phyloP scores from a whole-genome alignment of 371 early-diverging fungal genomes.

The Circinella minor region DNA sequence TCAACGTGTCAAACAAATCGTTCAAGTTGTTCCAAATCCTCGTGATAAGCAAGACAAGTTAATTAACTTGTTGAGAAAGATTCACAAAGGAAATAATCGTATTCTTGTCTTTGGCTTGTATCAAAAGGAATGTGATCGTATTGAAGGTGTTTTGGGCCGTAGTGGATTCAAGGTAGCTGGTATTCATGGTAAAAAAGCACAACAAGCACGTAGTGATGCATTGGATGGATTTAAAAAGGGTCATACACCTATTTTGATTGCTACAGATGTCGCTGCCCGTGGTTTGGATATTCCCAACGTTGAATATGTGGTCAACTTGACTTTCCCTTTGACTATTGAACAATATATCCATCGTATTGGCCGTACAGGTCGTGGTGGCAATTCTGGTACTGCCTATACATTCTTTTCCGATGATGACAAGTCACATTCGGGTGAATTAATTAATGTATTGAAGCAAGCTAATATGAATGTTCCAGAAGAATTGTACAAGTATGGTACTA shows the following conservation, averaged over 20 bases:
- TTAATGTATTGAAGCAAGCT: conserved; percentile 91
- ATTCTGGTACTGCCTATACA: conserved; percentile 90
- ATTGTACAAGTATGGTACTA: conserved; percentile 91
- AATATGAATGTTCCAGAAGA: conserved; percentile 87
- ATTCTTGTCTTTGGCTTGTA: conserved; percentile 91
- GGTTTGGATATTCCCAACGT: conserved; percentile 98
- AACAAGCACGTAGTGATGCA: conserved; percentile 72
- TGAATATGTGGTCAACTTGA: conserved; percentile 97
- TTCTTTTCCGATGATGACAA: conserved; percentile 96
- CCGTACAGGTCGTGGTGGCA: conserved; percentile 96
- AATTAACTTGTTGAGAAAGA: conserved; percentile 77
- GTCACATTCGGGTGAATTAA: conserved; percentile 83
- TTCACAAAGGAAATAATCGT: conserved; percentile 81
- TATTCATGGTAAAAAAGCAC: conserved; percentile 88
- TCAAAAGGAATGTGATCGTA: conserved; percentile 91
- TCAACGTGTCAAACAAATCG: conserved; percentile 90
- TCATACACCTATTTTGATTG: conserved; percentile 77
- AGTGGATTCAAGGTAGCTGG: conserved; percentile 84
- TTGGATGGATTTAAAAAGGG: conserved; percentile 78
- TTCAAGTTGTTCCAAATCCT: conserved; percentile 84
- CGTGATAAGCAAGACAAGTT: conserved; percentile 83
- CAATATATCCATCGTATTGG: conserved; percentile 95
- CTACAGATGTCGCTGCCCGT: conserved; percentile 95
- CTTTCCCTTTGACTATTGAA: conserved; percentile 96
- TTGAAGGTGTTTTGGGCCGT: conserved; percentile 71